Evolutionary conservation across 176 grass and related monocot species (phyloP).

Genomic region (Luzula sylvatica): DNA sequence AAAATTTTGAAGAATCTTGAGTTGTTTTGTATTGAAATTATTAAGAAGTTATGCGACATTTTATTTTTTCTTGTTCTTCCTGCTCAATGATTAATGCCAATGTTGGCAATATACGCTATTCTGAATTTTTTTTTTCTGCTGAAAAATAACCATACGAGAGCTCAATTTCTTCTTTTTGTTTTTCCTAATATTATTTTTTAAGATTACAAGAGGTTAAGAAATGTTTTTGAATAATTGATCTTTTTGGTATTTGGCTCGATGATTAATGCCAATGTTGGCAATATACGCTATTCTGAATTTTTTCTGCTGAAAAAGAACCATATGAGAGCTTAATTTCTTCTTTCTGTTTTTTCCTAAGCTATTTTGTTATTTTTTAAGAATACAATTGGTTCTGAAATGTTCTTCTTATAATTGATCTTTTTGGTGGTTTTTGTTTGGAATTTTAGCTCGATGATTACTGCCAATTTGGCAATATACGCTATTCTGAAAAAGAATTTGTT

Average conservation of each 20-base stretch:
- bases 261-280: conserved; percentile 12
- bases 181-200: background rate
- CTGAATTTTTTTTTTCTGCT: background rate
- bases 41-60: no score
- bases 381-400: background rate
- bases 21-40: no score
- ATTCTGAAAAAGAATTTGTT: conserved; percentile 3
- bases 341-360: background rate
- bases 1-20: no score
- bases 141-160: background rate
- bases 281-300: conserved; percentile 16
- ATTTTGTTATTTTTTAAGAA: background rate
- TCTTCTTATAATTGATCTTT: background rate
- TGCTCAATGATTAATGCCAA: background rate
- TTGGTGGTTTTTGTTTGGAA: background rate
- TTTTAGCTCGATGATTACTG: conserved; percentile 10
- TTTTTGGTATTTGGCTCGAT: background rate
- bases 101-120: background rate
- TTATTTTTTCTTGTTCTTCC: background rate
- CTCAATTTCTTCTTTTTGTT: background rate
- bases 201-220: no score
- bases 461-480: conserved; percentile 20
- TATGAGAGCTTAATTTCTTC: conserved; percentile 10
- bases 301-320: background rate
- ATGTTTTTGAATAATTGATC: background rate